Evolutionary conservation across 2,329 filamentous ascomycete genomes (phyloP).

Genomic region (Alternaria sp.): DNA sequence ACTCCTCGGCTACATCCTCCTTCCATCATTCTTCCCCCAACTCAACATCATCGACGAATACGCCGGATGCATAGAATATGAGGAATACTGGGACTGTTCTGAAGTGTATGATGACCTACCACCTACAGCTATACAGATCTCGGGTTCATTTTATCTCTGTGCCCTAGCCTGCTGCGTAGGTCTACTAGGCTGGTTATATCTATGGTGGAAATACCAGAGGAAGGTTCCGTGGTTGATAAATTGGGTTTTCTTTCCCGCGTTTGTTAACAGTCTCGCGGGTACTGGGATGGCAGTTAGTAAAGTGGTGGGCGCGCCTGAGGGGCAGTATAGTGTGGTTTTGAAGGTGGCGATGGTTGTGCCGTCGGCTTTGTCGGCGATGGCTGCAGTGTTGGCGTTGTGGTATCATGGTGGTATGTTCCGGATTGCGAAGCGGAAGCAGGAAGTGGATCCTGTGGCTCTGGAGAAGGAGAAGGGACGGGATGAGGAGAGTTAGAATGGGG

Average conservation of each 20-base stretch:
- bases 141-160: conserved; percentile 54
- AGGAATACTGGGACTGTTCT: conserved; percentile 12
- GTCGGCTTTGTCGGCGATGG: conserved; percentile 6
- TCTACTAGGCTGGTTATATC: conserved; percentile 49
- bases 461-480: conserved; percentile 15
- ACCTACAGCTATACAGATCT: conserved; percentile 43
- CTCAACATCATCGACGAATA: conserved; percentile 36
- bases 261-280: conserved; percentile 58
- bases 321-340: conserved; percentile 50
- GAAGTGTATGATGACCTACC: conserved; percentile 16
- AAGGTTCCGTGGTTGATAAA: conserved; percentile 65
- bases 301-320: conserved; percentile 55
- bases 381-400: conserved; percentile 15
- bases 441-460: conserved; percentile 32
- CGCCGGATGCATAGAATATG: conserved; percentile 7
- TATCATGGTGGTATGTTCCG: conserved; percentile 49
- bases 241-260: conserved; percentile 54
- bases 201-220: conserved; percentile 54
- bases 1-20: conserved; percentile 60
- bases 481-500: not conserved
- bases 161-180: conserved; percentile 54
- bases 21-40: conserved; percentile 59
- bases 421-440: conserved; percentile 41
- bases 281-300: conserved; percentile 54
- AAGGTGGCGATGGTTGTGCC: conserved; percentile 49